A percentile compares a stretch with the other conserved stretches of the same genome.
phyloP scores from a whole-genome alignment of 2,329 filamentous ascomycete genomes.

The Colletotrichum nymphaeae region DNA sequence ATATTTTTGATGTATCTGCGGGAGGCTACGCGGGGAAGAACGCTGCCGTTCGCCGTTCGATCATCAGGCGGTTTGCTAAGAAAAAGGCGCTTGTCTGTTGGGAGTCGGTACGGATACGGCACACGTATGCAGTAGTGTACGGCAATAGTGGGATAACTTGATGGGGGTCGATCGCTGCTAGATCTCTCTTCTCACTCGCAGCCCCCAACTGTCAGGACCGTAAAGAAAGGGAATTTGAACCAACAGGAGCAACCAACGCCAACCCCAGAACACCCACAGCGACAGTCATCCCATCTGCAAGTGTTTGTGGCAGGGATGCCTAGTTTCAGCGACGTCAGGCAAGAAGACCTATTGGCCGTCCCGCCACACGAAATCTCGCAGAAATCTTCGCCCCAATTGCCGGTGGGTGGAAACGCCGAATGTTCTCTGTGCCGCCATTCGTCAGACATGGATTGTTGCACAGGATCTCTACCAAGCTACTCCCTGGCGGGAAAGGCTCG shows the following conservation, averaged over 20 bases:
- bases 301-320: not conserved
- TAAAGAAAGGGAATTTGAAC: not conserved
- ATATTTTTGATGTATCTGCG: not conserved
- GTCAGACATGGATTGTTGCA: conserved; percentile 1
- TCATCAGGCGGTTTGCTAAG: not conserved
- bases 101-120: not conserved
- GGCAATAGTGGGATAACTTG: not conserved
- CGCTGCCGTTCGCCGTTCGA: not conserved
- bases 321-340: conserved; percentile 23
- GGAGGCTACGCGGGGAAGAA: not conserved
- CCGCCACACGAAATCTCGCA: conserved; percentile 22
- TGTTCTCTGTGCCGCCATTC: conserved; percentile 20
- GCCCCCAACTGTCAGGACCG: not conserved
- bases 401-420: conserved; percentile 25
- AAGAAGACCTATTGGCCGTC: conserved; percentile 13
- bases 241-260: not conserved
- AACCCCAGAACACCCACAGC: conserved; percentile 23
- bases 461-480: not conserved
- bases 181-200: not conserved
- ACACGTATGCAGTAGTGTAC: too few species aligned
- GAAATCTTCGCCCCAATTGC: conserved; percentile 28
- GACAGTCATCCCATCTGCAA: conserved; percentile 11
- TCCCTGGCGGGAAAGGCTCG: conserved; percentile 3
- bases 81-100: not conserved
- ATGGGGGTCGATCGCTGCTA: not conserved